These are phyloP conservation scores for Rhodotorula sp. DNA, from an alignment of 1,284 basidiomycete species.

Conservation along the genomic window DNA sequence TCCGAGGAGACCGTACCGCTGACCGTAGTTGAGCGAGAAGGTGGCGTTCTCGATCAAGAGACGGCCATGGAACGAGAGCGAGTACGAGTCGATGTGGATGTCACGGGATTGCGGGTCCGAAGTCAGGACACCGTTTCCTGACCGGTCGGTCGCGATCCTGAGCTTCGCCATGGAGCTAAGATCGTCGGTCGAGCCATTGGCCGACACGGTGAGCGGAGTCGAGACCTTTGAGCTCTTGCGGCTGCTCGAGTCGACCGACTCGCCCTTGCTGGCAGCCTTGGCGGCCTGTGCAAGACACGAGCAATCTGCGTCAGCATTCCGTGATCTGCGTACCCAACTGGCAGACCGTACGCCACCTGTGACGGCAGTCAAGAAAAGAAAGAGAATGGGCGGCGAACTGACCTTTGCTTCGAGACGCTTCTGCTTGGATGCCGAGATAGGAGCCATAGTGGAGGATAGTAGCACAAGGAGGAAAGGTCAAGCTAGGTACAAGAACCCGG, in stretches of 20 bases:
- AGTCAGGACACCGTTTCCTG: constrained; percentile 83
- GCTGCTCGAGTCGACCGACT: constrained; percentile 54
- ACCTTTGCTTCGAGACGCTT: constrained; percentile 44
- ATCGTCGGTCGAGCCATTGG: constrained; percentile 47
- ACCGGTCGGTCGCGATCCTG: constrained; percentile 81
- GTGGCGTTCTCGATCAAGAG: constrained; percentile 86
- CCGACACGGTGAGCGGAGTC: constrained; percentile 72
- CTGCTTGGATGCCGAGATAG: constrained; percentile 39
- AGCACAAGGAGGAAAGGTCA: neutral
- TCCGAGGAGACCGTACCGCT: constrained; percentile 88
- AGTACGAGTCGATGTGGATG: constrained; percentile 95
- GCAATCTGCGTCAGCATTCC: neutral
- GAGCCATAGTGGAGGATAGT: constrained; percentile 9
- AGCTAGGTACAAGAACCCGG: too few relatives aligned
- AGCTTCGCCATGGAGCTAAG: constrained; percentile 76
- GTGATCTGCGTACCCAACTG: neutral
- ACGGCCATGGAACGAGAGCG: constrained; percentile 95
- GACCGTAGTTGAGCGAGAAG: constrained; percentile 92
- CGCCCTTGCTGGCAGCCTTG: constrained; percentile 61
- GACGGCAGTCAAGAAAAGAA: neutral
- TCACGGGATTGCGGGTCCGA: constrained; percentile 90
- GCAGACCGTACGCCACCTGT: neutral
- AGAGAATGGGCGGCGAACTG: neutral
- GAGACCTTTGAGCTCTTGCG: constrained; percentile 57
- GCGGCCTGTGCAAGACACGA: constrained; percentile 60